Evolutionary conservation across 2,329 filamentous ascomycete species (phyloP), one percentile per base, ranked within the genome.

Genomic region (Sclerotinia nivalis): DNA sequence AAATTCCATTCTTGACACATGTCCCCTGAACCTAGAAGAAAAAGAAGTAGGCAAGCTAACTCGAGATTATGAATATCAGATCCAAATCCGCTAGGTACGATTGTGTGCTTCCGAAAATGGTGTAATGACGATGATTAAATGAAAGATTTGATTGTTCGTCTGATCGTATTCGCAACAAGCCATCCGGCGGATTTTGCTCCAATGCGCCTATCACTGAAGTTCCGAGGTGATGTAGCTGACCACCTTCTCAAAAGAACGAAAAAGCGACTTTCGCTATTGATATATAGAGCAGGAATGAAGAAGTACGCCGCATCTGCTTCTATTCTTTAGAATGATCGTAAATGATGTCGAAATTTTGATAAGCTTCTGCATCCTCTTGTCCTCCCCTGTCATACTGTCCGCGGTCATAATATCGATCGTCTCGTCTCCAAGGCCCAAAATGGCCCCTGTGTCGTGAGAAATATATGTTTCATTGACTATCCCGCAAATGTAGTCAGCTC

Each of bases 401-500:
- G 45, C 31, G 60, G 22, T 31, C 47, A 34, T 40, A 12, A n/a
- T 25, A 50, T 64, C 22, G 45, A 37, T 45, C 34, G 9, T 43
- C 66, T 61, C 56, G n/a, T 43, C 45, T 61, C 28, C 45, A 28
- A 40, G 25, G 9, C 31, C 34, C 54, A 61, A 61, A 43, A 28
- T 25, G 20, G n/a, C 20, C 31, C 31, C 58, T 31, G 43, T 34
- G n/a, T 56, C 66, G 43, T 49, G 43, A 34, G 18, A 10, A 52
- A 28, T 66, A 45, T 68, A 31, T 50, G n/a, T 43, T 62, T 37
- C 66, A 45, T 62, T 68, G 18, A 34, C 20, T 31, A 22, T 68
- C 55, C 68, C 49, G 45, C 45, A 15, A 12, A 68, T 22, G 28
- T 28, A 34, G 56, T 68, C 66, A 62, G 66, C 67, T 28, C 69